These are phyloP conservation scores for Phytophthora brassicae DNA, from an alignment of 352 stramenopile species.

Conservation along the genomic window DNA sequence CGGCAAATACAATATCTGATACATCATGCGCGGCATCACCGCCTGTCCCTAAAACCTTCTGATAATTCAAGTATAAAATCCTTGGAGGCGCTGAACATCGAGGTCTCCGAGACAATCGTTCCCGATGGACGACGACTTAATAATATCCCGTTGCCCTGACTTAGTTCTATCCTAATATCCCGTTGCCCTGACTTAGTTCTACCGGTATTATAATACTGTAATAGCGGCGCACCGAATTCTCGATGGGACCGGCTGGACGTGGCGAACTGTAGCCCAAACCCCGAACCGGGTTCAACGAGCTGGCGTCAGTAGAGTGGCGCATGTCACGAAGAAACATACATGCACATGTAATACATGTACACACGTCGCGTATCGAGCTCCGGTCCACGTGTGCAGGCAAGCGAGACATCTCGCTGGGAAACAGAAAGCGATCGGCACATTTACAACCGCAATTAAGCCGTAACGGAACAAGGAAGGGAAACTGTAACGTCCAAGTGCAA, in stretches of 20 bases:
- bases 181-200: too few species aligned
- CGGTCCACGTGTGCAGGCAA: too few species aligned
- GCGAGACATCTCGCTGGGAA: too few species aligned
- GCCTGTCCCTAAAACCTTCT: slow-evolving; percentile 24
- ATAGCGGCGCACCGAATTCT: slow-evolving; percentile 26
- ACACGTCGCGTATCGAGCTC: too few species aligned
- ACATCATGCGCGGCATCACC: slow-evolving; percentile 10
- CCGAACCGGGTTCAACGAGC: not conserved
- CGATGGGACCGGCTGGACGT: slow-evolving; percentile 16
- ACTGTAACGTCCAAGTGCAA: not conserved
- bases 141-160: too few species aligned
- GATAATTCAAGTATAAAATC: slow-evolving; percentile 37
- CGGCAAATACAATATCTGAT: too few species aligned
- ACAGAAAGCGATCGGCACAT: not conserved
- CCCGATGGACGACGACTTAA: too few species aligned
- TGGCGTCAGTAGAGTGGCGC: not conserved
- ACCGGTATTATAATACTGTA: slow-evolving; percentile 22
- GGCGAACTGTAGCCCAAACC: slow-evolving; percentile 5
- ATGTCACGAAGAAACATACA: not conserved
- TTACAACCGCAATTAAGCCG: too few species aligned
- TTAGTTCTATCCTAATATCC: too few species aligned
- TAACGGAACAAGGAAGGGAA: not conserved
- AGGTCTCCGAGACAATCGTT: too few species aligned
- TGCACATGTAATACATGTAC: not conserved
- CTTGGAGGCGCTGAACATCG: not conserved